Conservation (phyloP, 2,329 filamentous ascomycete genomes). For the Eutypella sp. region DNA sequence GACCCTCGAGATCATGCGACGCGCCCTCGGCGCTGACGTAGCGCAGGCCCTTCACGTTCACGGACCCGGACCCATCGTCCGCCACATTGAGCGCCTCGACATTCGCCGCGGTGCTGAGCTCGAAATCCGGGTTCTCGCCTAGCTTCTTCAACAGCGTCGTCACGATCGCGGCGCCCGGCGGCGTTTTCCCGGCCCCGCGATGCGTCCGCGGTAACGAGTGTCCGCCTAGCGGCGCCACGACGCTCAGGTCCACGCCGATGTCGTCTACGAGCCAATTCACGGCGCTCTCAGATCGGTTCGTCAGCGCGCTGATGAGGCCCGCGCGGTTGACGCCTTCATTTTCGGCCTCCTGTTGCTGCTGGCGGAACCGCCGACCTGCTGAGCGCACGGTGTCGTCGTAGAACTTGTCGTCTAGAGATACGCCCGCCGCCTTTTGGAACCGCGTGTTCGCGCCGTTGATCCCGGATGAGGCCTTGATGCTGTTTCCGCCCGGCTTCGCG, state of each 20-base stretch:
- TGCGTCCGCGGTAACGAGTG: slow-evolving; percentile 54
- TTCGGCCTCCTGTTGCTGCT: slow-evolving; percentile 11
- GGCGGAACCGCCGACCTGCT: slow-evolving; percentile 40
- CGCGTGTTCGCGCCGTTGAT: slow-evolving; percentile 59
- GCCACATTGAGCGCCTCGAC: slow-evolving; percentile 46
- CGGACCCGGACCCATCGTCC: slow-evolving; percentile 7
- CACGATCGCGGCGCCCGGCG: slow-evolving; percentile 56
- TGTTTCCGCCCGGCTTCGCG: slow-evolving; percentile 57
- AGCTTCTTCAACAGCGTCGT: slow-evolving; percentile 47
- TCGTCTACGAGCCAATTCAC: slow-evolving; percentile 54
- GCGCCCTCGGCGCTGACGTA: slow-evolving; percentile 33
- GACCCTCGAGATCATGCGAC: slow-evolving; percentile 39
- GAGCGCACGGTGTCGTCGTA: slow-evolving; percentile 53
- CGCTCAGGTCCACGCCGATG: slow-evolving; percentile 52
- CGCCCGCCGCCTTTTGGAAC: slow-evolving; percentile 42
- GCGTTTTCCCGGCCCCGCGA: slow-evolving; percentile 48
- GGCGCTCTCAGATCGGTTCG: slow-evolving; percentile 40
- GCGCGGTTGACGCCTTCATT: slow-evolving; percentile 30
- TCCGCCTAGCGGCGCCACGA: slow-evolving; percentile 55
- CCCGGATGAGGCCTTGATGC: slow-evolving; percentile 62
- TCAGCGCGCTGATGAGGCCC: slow-evolving; percentile 44
- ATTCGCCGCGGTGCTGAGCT: slow-evolving; percentile 45
- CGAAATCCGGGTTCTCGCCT: slow-evolving; percentile 43
- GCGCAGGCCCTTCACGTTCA: slow-evolving; percentile 52
- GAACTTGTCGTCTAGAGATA: slow-evolving; percentile 37